Conservation (phyloP, 2,329 filamentous ascomycete genomes). For the Monosporascus sp. region DNA sequence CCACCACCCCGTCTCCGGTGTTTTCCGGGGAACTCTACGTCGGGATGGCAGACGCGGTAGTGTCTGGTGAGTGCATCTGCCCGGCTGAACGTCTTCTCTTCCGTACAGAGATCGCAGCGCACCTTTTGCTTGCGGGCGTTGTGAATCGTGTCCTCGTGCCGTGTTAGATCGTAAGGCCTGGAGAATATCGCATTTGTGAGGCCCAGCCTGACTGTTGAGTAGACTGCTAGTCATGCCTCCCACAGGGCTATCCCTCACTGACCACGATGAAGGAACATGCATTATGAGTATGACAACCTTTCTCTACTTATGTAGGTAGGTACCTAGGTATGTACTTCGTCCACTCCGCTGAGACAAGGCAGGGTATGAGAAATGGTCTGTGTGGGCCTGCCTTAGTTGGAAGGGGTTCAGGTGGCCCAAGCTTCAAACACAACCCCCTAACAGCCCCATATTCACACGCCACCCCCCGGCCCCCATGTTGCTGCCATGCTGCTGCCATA, state of each 20-base stretch:
- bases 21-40: constrained; percentile 73
- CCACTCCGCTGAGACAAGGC: too few species aligned
- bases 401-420: background rate
- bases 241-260: constrained; percentile 21
- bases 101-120: constrained; percentile 83
- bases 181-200: constrained; percentile 91
- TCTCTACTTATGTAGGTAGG: too few species aligned
- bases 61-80: constrained; percentile 92
- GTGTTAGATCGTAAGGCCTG: constrained; percentile 88
- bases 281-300: too few species aligned
- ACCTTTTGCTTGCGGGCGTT: constrained; percentile 93
- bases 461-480: background rate
- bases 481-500: background rate
- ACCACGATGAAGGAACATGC: too few species aligned
- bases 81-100: constrained; percentile 95
- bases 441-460: too few species aligned
- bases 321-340: too few species aligned
- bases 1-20: constrained; percentile 34
- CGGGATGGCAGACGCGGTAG: constrained; percentile 89
- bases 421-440: background rate
- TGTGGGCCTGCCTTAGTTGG: background rate
- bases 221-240: constrained; percentile 44
- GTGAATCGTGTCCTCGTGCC: constrained; percentile 97
- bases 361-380: too few species aligned
- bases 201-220: constrained; percentile 83